These are phyloP conservation scores for Geotrichum histeridarum DNA, from an alignment of 1,139 yeast genomes.

Conservation along the genomic window DNA sequence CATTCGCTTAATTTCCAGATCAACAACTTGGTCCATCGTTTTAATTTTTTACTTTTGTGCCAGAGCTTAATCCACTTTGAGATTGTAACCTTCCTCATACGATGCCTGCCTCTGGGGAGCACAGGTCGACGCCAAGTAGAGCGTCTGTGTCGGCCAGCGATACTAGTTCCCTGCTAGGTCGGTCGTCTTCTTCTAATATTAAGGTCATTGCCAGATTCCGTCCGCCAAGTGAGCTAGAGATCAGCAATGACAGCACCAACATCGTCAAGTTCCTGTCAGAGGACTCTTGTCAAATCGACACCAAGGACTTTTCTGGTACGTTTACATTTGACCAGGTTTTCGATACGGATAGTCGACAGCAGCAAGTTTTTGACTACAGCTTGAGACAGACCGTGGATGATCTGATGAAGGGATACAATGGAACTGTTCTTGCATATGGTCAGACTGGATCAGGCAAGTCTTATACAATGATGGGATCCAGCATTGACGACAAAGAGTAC, in stretches of 20 bases:
- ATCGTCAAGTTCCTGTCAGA: constrained; percentile 50
- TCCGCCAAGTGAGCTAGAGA: constrained; percentile 37
- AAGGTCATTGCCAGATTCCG: constrained; percentile 65
- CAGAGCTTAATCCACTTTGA: not conserved
- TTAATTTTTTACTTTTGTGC: not conserved
- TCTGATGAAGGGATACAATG: constrained; percentile 73
- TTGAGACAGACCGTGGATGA: constrained; percentile 59
- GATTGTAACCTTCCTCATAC: not conserved
- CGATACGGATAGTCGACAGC: constrained; percentile 47
- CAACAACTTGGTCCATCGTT: not conserved
- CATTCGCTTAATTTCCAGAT: not conserved
- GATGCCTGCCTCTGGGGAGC: constrained; percentile 14
- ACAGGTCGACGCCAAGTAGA: constrained; percentile 13
- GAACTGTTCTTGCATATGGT: constrained; percentile 82
- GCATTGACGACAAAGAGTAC: constrained; percentile 35
- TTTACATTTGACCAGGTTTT: constrained; percentile 71
- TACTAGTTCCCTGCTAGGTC: constrained; percentile 1
- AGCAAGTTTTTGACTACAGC: constrained; percentile 57
- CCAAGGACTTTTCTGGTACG: constrained; percentile 42
- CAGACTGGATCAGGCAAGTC: constrained; percentile 89
- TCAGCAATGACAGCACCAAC: constrained; percentile 2
- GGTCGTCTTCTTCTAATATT: constrained; percentile 33
- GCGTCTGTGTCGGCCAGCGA: constrained; percentile 11
- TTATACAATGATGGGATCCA: constrained; percentile 74
- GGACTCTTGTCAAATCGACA: constrained; percentile 31